phyloP scores from a whole-genome alignment of 768 basidiomycete genomes.

The Trametes cinnabarina region DNA sequence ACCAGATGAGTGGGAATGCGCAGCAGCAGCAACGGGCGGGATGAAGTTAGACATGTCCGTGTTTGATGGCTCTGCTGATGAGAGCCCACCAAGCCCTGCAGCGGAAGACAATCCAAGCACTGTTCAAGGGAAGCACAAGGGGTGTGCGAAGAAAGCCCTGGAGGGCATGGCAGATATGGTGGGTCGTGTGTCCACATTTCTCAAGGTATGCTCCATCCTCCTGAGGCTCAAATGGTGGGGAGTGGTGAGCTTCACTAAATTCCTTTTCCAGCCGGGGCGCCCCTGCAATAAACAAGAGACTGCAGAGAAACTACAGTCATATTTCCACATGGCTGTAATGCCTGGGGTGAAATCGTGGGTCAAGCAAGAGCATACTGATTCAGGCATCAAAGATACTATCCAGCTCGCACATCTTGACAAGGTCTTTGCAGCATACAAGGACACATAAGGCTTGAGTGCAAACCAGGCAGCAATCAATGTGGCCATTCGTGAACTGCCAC shows the following conservation, averaged over 20 bases:
- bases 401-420: conserved; percentile 29
- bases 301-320: not conserved
- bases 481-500: conserved; percentile 14
- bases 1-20: not conserved
- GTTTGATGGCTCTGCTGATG: too few relatives aligned
- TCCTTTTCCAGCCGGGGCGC: not conserved
- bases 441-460: not conserved
- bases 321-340: not conserved
- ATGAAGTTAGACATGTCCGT: not conserved
- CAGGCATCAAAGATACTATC: conserved; percentile 36
- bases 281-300: not conserved
- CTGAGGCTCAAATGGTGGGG: too few relatives aligned
- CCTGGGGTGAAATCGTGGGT: conserved; percentile 4
- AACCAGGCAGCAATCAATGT: conserved; percentile 23
- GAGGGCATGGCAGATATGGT: not conserved
- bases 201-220: not conserved
- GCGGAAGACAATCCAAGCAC: not conserved
- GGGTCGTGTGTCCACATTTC: not conserved
- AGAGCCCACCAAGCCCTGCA: too few relatives aligned
- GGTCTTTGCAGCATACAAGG: not conserved
- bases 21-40: too few relatives aligned
- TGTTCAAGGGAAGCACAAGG: not conserved
- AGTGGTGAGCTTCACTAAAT: too few relatives aligned
- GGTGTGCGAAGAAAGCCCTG: not conserved
- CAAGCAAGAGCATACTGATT: conserved; percentile 24